Evolutionary conservation across 2,329 filamentous ascomycete species (phyloP).

Genomic region (Cercospora sojina): DNA sequence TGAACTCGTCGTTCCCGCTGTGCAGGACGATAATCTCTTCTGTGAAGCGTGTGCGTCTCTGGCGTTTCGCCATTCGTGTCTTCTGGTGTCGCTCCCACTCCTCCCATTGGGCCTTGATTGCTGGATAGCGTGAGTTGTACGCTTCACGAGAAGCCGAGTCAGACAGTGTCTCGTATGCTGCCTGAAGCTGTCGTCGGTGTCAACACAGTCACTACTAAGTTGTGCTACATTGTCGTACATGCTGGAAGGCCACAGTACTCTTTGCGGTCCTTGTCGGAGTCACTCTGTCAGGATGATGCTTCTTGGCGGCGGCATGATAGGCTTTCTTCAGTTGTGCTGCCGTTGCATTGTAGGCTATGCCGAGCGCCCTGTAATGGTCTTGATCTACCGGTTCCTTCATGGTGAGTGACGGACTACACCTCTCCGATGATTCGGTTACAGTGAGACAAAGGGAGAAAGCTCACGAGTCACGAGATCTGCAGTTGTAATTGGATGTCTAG

Average conservation of each 20-base stretch:
- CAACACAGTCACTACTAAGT: background rate
- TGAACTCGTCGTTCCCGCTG: constrained; percentile 9
- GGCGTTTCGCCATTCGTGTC: background rate
- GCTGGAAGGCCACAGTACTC: constrained; percentile 2
- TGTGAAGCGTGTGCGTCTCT: background rate
- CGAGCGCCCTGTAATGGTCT: constrained; percentile 15
- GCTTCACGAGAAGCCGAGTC: background rate
- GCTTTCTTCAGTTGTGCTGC: constrained; percentile 4
- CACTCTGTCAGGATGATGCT: constrained; percentile 8
- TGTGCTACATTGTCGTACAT: background rate
- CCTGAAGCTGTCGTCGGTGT: background rate
- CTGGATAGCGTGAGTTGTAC: constrained; percentile 2
- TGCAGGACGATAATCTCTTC: background rate
- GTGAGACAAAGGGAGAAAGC: background rate
- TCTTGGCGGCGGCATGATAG: constrained; percentile 8
- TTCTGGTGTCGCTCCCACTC: constrained; percentile 9
- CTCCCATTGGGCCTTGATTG: constrained; percentile 13
- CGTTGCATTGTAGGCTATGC: background rate
- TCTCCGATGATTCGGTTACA: background rate
- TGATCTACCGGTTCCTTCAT: constrained; percentile 11
- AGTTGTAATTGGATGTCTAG: background rate
- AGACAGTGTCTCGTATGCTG: constrained; percentile 3
- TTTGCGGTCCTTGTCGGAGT: background rate
- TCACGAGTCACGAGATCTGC: background rate
- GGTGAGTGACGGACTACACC: background rate